Base-by-base conservation (phyloP, 805 yeast species). In the Yarrowia sp. region DNA sequence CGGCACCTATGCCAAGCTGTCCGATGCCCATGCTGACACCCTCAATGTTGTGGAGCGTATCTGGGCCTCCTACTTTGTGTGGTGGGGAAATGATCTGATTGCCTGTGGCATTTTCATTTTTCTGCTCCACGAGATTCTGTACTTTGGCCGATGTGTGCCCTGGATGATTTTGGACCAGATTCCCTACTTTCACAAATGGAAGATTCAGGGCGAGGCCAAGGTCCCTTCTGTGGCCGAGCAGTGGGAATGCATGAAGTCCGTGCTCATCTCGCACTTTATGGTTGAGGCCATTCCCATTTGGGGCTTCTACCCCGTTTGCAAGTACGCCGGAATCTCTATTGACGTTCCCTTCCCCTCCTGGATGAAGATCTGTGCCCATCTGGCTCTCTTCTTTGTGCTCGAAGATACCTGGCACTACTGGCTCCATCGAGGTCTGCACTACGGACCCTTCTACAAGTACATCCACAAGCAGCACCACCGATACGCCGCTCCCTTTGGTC, bases 321-420 rank as follows among this genome's bases (percentile, higher is more conserved):
- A 86, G 72, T 80, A 81, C 71, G 81, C 93, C 68, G 96, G 96
- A 67, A 89, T 95, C 70, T 77, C 86, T 12, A 84, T 85, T 71
- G 79, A 82, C 30, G 96, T 92, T 16, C 98, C 98, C 17, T 92
- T 93, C 82, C 98, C 98, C 59, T 73, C 83, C 14, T 71, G 79
- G 73, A 76, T 77, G 64, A 83, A 83, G 33, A 85, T 90, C 77
- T 75, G 78, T 24, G 71, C 78, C 62, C 98, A 93, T 76, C 82
- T 92, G 66, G 81, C 84, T 19, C 71, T 90, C 16, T 90, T 93
- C 79, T 93, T 93, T 76, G 82, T 90, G 48, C 76, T 89, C 68
- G 99, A 93, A 78, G 99, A 93, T 75, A 81, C 90, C 68, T 95
- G 98, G 98, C 99, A 93, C 78, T 93, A 93, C 81, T 89, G 95